phyloP scores from a whole-genome alignment of 805 yeast species.

The Candida krabiensis region DNA sequence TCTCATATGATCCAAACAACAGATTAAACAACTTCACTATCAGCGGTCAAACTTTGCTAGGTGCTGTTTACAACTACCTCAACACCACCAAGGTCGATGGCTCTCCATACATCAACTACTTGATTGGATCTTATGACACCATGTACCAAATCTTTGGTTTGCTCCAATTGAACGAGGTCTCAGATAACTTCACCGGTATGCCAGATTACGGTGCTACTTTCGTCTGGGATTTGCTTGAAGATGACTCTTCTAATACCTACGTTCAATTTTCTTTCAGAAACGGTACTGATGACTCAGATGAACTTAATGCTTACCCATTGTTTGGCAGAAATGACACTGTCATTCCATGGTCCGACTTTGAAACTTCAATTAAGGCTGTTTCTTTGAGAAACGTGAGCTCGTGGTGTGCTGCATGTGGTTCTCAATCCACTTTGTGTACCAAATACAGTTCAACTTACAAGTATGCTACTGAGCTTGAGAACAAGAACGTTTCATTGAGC shows the following conservation, averaged over 20 bases:
- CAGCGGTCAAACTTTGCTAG: constrained; percentile 43
- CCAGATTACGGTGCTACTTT: constrained; percentile 46
- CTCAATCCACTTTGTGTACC: constrained; percentile 34
- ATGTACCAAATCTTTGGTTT: constrained; percentile 42
- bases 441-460: constrained; percentile 33
- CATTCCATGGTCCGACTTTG: constrained; percentile 40
- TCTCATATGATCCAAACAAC: constrained; percentile 33
- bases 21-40: constrained; percentile 33
- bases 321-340: constrained; percentile 34
- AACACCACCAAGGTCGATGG: constrained; percentile 36
- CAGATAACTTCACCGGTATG: constrained; percentile 44
- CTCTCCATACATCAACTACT: constrained; percentile 40
- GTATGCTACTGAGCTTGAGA: constrained; percentile 29
- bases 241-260: constrained; percentile 28
- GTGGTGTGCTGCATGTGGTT: constrained; percentile 45
- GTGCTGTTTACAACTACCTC: constrained; percentile 35
- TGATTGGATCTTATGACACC: constrained; percentile 46
- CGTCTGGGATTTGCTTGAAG: constrained; percentile 43
- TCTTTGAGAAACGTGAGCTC: constrained; percentile 27
- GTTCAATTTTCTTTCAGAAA: constrained; percentile 48
- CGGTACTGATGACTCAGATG: constrained; percentile 40
- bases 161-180: constrained; percentile 33
- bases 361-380: constrained; percentile 23
- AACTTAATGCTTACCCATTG: constrained; percentile 37
- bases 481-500: constrained; percentile 32